Percentiles rank a stretch among this genome's conserved stretches.
phyloP scores from a whole-genome alignment of 2,329 filamentous ascomycete species.

The Cladosporium sp. region DNA sequence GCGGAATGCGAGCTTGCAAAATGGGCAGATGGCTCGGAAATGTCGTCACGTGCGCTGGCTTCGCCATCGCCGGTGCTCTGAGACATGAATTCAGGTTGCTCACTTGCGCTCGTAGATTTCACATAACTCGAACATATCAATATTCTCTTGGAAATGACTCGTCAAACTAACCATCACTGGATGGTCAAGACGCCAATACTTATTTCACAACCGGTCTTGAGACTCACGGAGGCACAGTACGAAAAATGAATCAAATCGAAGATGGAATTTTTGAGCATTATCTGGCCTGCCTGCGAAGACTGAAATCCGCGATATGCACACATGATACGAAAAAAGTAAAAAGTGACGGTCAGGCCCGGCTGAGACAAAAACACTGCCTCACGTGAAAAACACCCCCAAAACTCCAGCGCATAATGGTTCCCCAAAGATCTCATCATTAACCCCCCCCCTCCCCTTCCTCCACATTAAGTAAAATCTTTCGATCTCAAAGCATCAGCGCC shows the following conservation, averaged over 20 bases:
- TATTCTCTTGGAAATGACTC: too few species aligned
- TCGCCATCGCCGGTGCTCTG: too few species aligned
- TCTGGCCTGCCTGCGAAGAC: background rate
- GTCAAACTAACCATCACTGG: too few species aligned
- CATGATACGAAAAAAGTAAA: background rate
- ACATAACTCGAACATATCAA: too few species aligned
- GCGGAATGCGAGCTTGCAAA: too few species aligned
- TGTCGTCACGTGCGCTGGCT: too few species aligned
- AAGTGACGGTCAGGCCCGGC: constrained; percentile 2
- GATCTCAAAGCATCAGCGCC: constrained; percentile 28
- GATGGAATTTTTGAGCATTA: background rate
- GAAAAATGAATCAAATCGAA: background rate
- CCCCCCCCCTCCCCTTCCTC: background rate
- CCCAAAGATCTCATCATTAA: background rate
- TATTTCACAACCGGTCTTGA: too few species aligned
- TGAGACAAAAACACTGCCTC: constrained; percentile 8
- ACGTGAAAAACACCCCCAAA: constrained; percentile 8
- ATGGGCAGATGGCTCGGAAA: too few species aligned
- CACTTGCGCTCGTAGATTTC: too few species aligned
- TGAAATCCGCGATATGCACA: constrained; percentile 1
- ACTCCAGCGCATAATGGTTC: background rate
- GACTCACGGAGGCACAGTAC: too few species aligned
- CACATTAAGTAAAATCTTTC: background rate
- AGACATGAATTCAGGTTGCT: too few species aligned
- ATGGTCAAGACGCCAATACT: too few species aligned